Evolutionary conservation across 305 asterid genomes (phyloP), one percentile per base, ranked within the genome.

Genomic region (Fraxinus latifolia): DNA sequence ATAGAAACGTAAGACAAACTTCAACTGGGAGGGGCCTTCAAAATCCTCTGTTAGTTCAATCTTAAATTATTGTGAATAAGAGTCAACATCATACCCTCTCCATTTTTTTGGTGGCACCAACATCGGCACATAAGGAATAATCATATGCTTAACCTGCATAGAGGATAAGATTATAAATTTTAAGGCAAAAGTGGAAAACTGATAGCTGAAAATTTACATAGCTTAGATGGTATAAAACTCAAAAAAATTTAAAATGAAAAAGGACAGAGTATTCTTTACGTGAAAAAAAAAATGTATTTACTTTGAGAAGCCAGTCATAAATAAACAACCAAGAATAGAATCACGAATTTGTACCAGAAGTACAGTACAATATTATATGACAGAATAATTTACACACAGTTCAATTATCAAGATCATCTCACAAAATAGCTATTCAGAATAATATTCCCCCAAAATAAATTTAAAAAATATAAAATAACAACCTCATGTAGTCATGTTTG

Each of bases 81-180:
- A 53, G 77, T 81, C 71, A 72, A 36, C 36, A 77, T 77, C 79
- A 81, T 90, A 93, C 99, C 99, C 97, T 88, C 84, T 91, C 99
- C 99, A 95, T 82, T 90, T 93, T 86, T 84, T 92, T 21, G 99
- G 99, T 79, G 98, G 98, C 83, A 95, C 97, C 91, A 95, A 87
- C 99, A 95, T 95, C 12, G 99, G 98, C 78, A 95, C 93, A 76
- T 95, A 93, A 50, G 98, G 98, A 85, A 95, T 91, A 58, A 88
- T 84, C 92, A 88, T 90, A 80, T 92, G 97, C 83, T 80, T 90
- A 83, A 89, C 93, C 99, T 95, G 97, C 90, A 87, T 42, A 86
- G 53, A 83, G 44, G 73, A 86, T 31, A 39, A 50, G 42, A 65
- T 65, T 44, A 37, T 75, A 86, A 44, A 84, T 70, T 78, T 76